Percentiles rank a stretch among this genome's conserved stretches.
Conservation (phyloP, 2,329 filamentous ascomycete species). For the Trichoderma guizhouense region DNA sequence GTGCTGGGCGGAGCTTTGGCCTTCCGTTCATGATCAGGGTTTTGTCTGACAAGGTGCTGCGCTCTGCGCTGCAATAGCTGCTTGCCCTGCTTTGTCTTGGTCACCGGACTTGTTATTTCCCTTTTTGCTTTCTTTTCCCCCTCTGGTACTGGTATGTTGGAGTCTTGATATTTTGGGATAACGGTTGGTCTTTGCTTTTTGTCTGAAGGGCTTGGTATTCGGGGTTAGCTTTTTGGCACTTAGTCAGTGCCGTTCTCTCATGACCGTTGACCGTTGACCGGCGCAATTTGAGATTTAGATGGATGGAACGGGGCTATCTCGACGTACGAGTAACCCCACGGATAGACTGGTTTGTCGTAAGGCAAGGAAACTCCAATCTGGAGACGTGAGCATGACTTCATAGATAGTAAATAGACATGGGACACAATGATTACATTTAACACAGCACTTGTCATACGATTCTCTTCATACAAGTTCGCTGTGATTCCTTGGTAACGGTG, state of each 20-base stretch:
- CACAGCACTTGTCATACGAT: not conserved
- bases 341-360: slow-evolving; percentile 14
- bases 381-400: not conserved
- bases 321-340: not conserved
- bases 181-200: not conserved
- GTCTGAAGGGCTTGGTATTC: not conserved
- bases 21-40: not conserved
- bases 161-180: not conserved
- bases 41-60: not conserved
- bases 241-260: not conserved
- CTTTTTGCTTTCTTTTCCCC: not conserved
- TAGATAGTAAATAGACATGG: slow-evolving; percentile 4
- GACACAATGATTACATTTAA: not conserved
- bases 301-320: not conserved
- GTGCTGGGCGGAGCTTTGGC: not conserved
- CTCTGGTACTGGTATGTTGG: not conserved
- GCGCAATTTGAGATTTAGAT: not conserved
- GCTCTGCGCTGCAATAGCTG: not conserved
- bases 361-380: not conserved
- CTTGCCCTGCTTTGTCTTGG: not conserved
- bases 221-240: not conserved
- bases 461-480: too few relatives aligned
- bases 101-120: not conserved
- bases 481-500: not conserved
- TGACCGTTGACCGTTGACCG: not conserved